Percentiles rank a stretch among this genome's conserved stretches.
Evolutionary conservation across 2,329 filamentous ascomycete genomes (phyloP).

Genomic region (Periconia sp.): DNA sequence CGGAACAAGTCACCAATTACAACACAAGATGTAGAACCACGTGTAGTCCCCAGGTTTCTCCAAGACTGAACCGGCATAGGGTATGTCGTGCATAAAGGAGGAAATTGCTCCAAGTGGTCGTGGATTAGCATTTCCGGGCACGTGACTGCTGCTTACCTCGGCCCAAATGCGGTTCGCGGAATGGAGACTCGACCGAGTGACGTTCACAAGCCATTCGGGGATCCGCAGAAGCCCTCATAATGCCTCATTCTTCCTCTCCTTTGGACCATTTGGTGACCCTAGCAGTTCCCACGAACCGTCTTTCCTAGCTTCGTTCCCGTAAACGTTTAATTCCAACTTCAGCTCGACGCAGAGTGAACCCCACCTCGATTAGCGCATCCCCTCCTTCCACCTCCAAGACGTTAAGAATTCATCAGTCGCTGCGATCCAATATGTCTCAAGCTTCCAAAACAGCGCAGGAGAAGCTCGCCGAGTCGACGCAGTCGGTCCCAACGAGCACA

Average conservation of each 20-base stretch:
- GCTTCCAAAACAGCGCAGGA: constrained; percentile 36
- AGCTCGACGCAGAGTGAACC: neutral
- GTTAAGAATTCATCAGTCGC: constrained; percentile 10
- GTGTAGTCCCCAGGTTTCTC: too few relatives aligned
- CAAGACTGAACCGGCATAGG: too few relatives aligned
- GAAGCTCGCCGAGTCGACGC: constrained; percentile 44
- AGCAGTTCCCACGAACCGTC: too few relatives aligned
- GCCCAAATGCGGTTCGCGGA: constrained; percentile 31
- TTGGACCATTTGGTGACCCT: constrained; percentile 13
- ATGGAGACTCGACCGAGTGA: constrained; percentile 25
- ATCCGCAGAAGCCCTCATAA: constrained; percentile 32
- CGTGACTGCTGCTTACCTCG: constrained; percentile 33
- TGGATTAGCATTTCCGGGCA: constrained; percentile 17
- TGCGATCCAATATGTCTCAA: constrained; percentile 38
- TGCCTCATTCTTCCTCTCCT: constrained; percentile 24
- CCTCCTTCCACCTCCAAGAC: constrained; percentile 8
- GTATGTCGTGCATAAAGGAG: constrained; percentile 17
- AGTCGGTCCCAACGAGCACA: constrained; percentile 59
- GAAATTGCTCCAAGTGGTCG: constrained; percentile 13
- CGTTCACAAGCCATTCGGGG: constrained; percentile 41
- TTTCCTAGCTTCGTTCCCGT: neutral
- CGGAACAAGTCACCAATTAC: too few relatives aligned
- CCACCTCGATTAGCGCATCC: constrained; percentile 14
- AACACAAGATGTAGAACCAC: too few relatives aligned
- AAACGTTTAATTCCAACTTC: neutral